phyloP scores from a whole-genome alignment of 23 red algal genomes.

The Gracilaria gracilis region DNA sequence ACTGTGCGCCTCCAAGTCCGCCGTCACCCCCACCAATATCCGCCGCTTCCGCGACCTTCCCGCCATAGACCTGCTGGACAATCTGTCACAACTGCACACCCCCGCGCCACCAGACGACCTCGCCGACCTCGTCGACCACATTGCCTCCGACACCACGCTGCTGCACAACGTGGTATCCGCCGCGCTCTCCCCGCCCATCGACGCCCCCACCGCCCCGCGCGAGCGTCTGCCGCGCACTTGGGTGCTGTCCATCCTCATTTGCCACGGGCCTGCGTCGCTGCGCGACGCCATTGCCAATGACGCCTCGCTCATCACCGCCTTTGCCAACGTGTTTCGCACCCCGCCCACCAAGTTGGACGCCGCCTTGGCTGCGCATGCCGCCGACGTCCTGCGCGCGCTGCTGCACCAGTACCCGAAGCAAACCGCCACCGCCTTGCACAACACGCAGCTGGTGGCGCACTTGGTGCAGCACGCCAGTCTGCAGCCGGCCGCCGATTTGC shows the following conservation, averaged over 20 bases:
- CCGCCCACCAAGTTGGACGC: constrained; percentile 35
- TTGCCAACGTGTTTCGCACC: constrained; percentile 44
- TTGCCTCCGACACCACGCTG: not conserved
- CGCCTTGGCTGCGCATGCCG: constrained; percentile 33
- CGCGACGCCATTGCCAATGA: constrained; percentile 27
- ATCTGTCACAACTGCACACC: not conserved
- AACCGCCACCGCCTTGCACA: constrained; percentile 47
- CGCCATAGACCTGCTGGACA: constrained; percentile 23
- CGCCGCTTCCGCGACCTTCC: constrained; percentile 32
- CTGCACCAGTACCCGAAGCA: constrained; percentile 32
- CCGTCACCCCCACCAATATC: constrained; percentile 2
- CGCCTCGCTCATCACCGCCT: constrained; percentile 22
- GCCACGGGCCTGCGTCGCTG: constrained; percentile 37
- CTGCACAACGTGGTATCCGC: not conserved
- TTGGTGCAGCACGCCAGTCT: constrained; percentile 28
- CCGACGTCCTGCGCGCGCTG: constrained; percentile 50
- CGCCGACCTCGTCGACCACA: constrained; percentile 19
- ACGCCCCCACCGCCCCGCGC: constrained; percentile 11
- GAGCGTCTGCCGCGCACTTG: constrained; percentile 29
- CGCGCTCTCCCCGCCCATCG: not conserved
- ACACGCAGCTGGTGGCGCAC: not conserved
- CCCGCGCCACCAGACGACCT: not conserved
- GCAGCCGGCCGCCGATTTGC: constrained; percentile 48
- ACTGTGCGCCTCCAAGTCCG: not conserved
- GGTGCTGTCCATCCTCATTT: constrained; percentile 38